phyloP scores from a whole-genome alignment of 257 asterid genomes.

The Ehretia macrophylla region DNA sequence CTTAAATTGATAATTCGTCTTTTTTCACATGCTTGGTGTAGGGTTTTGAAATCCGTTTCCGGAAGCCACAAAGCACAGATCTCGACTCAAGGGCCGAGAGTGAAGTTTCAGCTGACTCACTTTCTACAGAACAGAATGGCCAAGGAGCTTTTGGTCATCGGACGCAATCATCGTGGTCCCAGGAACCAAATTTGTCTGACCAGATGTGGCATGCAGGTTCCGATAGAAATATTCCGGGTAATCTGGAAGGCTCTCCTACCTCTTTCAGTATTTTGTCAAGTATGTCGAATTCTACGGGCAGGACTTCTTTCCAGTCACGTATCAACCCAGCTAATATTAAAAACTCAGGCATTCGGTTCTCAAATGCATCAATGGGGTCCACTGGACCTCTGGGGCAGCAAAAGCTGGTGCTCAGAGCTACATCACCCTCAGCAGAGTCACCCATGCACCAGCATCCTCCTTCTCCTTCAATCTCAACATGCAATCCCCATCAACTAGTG shows the following conservation, averaged over 20 bases:
- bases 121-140: constrained; percentile 40
- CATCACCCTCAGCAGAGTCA: constrained; percentile 38
- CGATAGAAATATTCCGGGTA: constrained; percentile 26
- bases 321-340: constrained; percentile 34
- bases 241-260: constrained; percentile 42
- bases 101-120: constrained; percentile 55
- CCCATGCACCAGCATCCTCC: constrained; percentile 41
- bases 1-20: too few species aligned
- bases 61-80: constrained; percentile 31
- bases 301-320: constrained; percentile 39
- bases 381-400: constrained; percentile 34
- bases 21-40: constrained; percentile 11
- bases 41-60: constrained; percentile 42
- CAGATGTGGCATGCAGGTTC: constrained; percentile 31
- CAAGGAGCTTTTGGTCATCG: constrained; percentile 38
- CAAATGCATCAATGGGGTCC: constrained; percentile 29
- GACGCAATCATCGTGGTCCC: constrained; percentile 41
- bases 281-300: constrained; percentile 25
- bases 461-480: constrained; percentile 32
- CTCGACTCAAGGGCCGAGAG: constrained; percentile 40
- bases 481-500: constrained; percentile 23
- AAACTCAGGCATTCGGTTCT: constrained; percentile 29
- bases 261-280: constrained; percentile 34
- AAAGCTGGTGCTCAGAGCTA: constrained; percentile 30
- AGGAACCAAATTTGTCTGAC: constrained; percentile 35